A percentile compares a stretch with the other conserved stretches of the same genome.
Evolutionary conservation across 345 rosid genomes (phyloP).

Genomic region (Gossypium longicalyx): DNA sequence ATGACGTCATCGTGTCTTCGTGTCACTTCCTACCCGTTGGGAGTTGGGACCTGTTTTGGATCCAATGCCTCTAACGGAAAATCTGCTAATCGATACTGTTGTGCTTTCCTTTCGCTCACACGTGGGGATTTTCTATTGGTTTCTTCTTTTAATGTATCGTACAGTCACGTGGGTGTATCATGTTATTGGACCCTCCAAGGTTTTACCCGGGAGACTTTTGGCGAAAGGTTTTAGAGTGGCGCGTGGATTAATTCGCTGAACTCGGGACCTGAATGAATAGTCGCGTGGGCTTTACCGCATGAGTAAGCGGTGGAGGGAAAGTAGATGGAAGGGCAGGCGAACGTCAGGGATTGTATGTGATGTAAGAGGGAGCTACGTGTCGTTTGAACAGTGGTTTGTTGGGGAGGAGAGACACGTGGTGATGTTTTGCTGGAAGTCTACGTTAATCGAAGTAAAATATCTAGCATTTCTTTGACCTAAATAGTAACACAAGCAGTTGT

Average conservation of each 20-base stretch:
- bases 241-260: not conserved
- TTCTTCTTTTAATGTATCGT: not conserved
- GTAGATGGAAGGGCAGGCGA: not conserved
- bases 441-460: not conserved
- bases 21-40: constrained; percentile 1
- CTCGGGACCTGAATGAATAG: not conserved
- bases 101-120: not conserved
- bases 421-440: not conserved
- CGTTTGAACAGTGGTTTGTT: not conserved
- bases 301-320: not conserved
- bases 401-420: not conserved
- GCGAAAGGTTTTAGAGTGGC: not conserved
- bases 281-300: not conserved
- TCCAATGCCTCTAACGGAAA: constrained; percentile 21
- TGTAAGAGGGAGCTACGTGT: constrained; percentile 1
- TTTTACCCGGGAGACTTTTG: not conserved
- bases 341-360: not conserved
- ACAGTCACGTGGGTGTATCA: constrained; percentile 21
- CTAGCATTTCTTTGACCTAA: not conserved
- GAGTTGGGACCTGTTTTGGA: constrained; percentile 10
- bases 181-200: not conserved
- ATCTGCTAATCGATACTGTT: not conserved
- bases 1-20: constrained; percentile 14
- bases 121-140: constrained; percentile 19
- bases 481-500: too few relatives aligned